These are phyloP conservation scores for Xylariaceae sp. DNA, from an alignment of 2,329 filamentous ascomycete genomes.

Conservation along the genomic window DNA sequence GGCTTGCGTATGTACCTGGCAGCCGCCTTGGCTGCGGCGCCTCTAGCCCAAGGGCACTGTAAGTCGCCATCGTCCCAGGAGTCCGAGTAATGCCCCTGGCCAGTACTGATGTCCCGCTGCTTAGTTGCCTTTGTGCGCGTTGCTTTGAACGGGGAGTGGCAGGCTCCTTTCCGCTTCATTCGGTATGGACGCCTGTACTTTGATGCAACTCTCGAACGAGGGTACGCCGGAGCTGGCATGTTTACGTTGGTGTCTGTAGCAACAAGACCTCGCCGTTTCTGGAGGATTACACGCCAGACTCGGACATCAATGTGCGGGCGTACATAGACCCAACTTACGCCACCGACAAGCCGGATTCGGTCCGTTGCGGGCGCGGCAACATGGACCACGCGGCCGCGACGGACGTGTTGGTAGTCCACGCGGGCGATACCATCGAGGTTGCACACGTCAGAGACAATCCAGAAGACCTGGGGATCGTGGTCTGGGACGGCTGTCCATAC, in stretches of 20 bases:
- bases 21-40: background rate
- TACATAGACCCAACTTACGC: conserved; percentile 6
- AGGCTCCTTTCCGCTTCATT: conserved; percentile 2
- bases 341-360: conserved; percentile 4
- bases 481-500: conserved; percentile 4
- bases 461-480: background rate
- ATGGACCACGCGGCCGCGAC: conserved; percentile 10
- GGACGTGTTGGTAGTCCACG: conserved; percentile 10
- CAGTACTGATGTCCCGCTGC: background rate
- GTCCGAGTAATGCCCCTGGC: too few relatives aligned
- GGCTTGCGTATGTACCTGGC: background rate
- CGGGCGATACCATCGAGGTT: conserved; percentile 10
- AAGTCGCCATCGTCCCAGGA: background rate
- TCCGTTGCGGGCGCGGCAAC: conserved; percentile 13
- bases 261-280: conserved; percentile 2
- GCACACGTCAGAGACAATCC: background rate
- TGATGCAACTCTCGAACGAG: too few relatives aligned
- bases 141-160: conserved; percentile 4
- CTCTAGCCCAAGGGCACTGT: conserved; percentile 2
- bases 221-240: background rate
- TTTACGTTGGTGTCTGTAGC: background rate
- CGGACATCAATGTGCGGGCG: background rate
- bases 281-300: conserved; percentile 1
- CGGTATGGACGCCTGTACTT: too few relatives aligned
- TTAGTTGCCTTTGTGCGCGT: conserved; percentile 5